Evolutionary conservation across 139 green algal species (phyloP).

Genomic region (Chlamydomonas incerta): DNA sequence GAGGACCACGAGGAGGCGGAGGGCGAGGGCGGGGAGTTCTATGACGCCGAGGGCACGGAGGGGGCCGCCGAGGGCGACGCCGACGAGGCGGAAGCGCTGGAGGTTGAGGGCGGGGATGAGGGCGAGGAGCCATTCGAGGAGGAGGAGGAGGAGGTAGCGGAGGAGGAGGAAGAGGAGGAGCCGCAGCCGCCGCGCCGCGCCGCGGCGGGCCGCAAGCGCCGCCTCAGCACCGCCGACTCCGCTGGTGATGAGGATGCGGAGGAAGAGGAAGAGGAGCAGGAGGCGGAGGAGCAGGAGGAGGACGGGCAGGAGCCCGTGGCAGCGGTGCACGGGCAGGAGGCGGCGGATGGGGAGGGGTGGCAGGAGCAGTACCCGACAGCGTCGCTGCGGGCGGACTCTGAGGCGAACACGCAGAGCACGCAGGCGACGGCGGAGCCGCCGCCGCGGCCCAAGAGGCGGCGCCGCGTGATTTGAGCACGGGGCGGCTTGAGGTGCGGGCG

Average conservation of each 20-base stretch:
- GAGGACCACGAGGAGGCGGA: neutral
- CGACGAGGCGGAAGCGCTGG: neutral
- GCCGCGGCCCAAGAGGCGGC: neutral
- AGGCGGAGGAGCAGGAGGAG: neutral
- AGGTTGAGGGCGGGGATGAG: neutral
- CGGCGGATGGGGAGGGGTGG: neutral
- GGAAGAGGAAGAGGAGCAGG: neutral
- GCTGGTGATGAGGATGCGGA: neutral
- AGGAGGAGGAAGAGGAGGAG: constrained; percentile 1
- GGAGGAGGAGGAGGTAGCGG: neutral
- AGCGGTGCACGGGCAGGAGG: neutral
- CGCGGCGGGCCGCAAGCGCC: constrained; percentile 10
- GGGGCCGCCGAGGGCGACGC: neutral
- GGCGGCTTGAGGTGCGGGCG: no score
- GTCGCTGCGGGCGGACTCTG: neutral
- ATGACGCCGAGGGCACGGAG: neutral
- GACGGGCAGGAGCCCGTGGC: neutral
- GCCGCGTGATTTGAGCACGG: neutral
- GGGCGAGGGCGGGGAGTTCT: neutral
- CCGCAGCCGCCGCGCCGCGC: neutral
- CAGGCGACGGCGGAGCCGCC: constrained; percentile 16
- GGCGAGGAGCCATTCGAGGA: neutral
- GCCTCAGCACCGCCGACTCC: neutral
- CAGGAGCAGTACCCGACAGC: neutral
- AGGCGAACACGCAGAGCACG: constrained; percentile 4